phyloP scores from a whole-genome alignment of 352 stramenopile genomes.

The Halophytophthora polymorphica region DNA sequence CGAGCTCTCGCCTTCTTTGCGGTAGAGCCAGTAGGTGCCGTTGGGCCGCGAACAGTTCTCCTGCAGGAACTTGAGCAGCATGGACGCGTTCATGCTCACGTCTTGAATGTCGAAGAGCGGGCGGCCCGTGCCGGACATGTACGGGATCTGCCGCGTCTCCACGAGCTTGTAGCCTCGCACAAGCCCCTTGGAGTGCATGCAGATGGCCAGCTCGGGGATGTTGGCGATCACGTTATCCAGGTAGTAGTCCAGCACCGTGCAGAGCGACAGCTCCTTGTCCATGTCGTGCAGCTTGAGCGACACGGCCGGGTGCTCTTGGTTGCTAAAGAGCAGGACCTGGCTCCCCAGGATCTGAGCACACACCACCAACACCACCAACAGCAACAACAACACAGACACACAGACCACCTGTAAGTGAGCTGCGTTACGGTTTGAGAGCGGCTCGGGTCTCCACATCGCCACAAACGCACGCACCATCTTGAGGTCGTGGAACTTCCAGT shows the following conservation, averaged over 20 bases:
- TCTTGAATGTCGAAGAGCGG: slow-evolving; percentile 83
- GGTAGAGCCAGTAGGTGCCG: slow-evolving; percentile 82
- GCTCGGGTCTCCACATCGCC: neutral
- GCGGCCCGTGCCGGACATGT: slow-evolving; percentile 55
- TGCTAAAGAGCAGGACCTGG: slow-evolving; percentile 81
- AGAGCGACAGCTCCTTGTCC: slow-evolving; percentile 80
- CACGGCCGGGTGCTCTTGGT: slow-evolving; percentile 77
- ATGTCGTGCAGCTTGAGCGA: slow-evolving; percentile 85
- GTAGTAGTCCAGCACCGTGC: slow-evolving; percentile 84
- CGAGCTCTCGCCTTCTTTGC: slow-evolving; percentile 75
- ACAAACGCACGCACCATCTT: slow-evolving; percentile 59
- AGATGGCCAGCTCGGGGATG: slow-evolving; percentile 82
- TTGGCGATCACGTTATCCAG: slow-evolving; percentile 88
- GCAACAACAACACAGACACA: neutral
- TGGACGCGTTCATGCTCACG: slow-evolving; percentile 83
- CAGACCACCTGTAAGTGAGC: no score
- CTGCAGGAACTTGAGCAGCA: slow-evolving; percentile 85
- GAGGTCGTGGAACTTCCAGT: slow-evolving; percentile 86
- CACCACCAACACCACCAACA: neutral
- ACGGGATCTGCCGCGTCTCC: slow-evolving; percentile 78
- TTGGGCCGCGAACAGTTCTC: slow-evolving; percentile 82
- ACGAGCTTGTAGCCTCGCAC: slow-evolving; percentile 86
- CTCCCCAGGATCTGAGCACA: slow-evolving; percentile 64
- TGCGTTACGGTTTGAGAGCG: no score
- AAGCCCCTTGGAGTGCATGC: slow-evolving; percentile 83